Conservation (phyloP, 1,139 yeast genomes). For the Diutina ranongensis region DNA sequence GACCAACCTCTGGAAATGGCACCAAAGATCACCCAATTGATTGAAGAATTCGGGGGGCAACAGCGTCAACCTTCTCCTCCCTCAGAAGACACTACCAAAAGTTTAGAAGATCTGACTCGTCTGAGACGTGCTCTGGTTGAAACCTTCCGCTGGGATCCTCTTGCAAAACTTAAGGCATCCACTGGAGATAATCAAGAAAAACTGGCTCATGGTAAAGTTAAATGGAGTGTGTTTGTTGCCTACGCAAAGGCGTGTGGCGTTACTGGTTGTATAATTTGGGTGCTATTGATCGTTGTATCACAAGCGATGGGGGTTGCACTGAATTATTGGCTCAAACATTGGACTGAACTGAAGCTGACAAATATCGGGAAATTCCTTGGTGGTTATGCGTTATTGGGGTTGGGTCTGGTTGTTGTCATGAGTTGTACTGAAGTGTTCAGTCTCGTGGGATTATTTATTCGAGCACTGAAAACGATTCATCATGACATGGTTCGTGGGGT, state of each 20-base stretch:
- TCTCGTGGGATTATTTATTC: conserved; percentile 13
- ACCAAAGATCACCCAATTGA: conserved; percentile 18
- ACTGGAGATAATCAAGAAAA: conserved; percentile 10
- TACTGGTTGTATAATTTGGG: conserved; percentile 13
- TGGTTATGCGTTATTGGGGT: conserved; percentile 22
- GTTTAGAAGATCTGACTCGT: too few relatives aligned
- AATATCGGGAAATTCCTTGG: conserved; percentile 15
- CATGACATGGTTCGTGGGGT: conserved; percentile 17
- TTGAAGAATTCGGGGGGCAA: conserved; percentile 8
- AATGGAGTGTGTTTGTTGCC: conserved; percentile 16
- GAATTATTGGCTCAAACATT: conserved; percentile 47
- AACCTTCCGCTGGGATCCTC: conserved; percentile 1
- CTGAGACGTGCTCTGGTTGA: conserved; percentile 12
- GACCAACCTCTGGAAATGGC: conserved; percentile 10
- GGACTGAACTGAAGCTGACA: conserved; percentile 40
- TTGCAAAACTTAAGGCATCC: not conserved
- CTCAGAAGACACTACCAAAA: too few relatives aligned
- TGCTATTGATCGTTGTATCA: not conserved
- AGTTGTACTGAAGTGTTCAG: conserved; percentile 12
- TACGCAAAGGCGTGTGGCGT: conserved; percentile 18
- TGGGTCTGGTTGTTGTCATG: conserved; percentile 15
- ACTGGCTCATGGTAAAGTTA: conserved; percentile 20
- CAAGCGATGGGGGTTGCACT: conserved; percentile 15
- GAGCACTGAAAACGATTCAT: conserved; percentile 17
- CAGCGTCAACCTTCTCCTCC: not conserved